These are phyloP conservation scores for Chalciporus piperatus DNA, from an alignment of 768 basidiomycete genomes.

Conservation along the genomic window DNA sequence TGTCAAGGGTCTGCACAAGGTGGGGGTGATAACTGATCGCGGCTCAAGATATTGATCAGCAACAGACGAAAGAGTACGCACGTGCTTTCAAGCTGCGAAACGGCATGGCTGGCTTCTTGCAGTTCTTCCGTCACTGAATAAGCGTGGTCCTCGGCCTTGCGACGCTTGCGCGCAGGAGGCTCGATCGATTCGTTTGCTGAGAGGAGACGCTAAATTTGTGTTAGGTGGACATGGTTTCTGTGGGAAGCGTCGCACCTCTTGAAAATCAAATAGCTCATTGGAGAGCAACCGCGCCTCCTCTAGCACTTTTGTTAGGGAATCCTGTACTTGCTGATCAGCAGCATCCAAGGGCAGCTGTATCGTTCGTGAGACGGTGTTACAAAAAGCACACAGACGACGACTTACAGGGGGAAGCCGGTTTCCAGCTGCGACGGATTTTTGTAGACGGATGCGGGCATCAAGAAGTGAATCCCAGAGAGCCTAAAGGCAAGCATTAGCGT, in stretches of 20 bases:
- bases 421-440: slow-evolving; percentile 68
- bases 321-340: slow-evolving; percentile 37
- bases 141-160: slow-evolving; percentile 35
- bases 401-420: slow-evolving; percentile 67
- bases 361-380: slow-evolving; percentile 12
- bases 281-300: slow-evolving; percentile 59
- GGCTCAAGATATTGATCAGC: slow-evolving; percentile 4
- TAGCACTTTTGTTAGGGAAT: slow-evolving; percentile 51
- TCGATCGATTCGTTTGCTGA: slow-evolving; percentile 44
- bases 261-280: slow-evolving; percentile 64
- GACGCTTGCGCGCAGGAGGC: slow-evolving; percentile 57
- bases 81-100: slow-evolving; percentile 49
- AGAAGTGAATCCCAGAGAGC: slow-evolving; percentile 82
- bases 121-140: slow-evolving; percentile 28
- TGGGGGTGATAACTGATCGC: slow-evolving; percentile 58
- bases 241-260: slow-evolving; percentile 49
- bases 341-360: slow-evolving; percentile 33
- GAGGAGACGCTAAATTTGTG: slow-evolving; percentile 41
- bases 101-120: slow-evolving; percentile 40
- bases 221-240: slow-evolving; percentile 11
- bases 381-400: slow-evolving; percentile 8
- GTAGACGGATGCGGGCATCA: slow-evolving; percentile 88
- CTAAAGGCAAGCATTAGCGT: slow-evolving; percentile 38
- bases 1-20: slow-evolving; percentile 73
- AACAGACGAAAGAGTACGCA: slow-evolving; percentile 33